phyloP scores from a whole-genome alignment of 495 filamentous ascomycete species.

The Parachaetomium inaequale region DNA sequence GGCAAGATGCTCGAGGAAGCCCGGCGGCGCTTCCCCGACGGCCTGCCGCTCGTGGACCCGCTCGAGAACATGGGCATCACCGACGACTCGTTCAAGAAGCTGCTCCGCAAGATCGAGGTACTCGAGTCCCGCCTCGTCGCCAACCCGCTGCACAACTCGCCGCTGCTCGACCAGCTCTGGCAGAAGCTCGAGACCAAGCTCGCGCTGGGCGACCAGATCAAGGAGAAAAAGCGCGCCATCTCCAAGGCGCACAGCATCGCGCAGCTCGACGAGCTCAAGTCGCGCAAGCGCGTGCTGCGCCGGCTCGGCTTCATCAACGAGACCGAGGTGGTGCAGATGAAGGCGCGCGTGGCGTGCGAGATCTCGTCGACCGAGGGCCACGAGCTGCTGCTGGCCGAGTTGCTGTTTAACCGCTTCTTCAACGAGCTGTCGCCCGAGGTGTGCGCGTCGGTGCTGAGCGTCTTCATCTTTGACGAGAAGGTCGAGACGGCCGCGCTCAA shows the following conservation, averaged over 20 bases:
- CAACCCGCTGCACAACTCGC: slow-evolving; percentile 87
- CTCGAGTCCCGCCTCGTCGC: slow-evolving; percentile 85
- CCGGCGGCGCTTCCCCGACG: slow-evolving; percentile 84
- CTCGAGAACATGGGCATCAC: slow-evolving; percentile 92
- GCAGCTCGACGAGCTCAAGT: slow-evolving; percentile 93
- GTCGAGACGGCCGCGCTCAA: slow-evolving; percentile 66
- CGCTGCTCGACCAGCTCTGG: slow-evolving; percentile 74
- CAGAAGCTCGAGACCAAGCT: slow-evolving; percentile 80
- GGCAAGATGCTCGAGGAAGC: slow-evolving; percentile 67
- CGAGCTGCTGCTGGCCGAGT: slow-evolving; percentile 84
- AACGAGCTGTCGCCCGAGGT: slow-evolving; percentile 88
- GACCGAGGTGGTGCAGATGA: slow-evolving; percentile 86
- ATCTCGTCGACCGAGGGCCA: slow-evolving; percentile 81
- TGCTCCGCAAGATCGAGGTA: slow-evolving; percentile 93
- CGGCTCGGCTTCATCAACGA: slow-evolving; percentile 96
- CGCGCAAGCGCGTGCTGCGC: slow-evolving; percentile 90
- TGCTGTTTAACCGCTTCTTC: slow-evolving; percentile 97
- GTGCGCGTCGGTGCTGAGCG: slow-evolving; percentile 77
- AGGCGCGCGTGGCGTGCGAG: slow-evolving; percentile 94
- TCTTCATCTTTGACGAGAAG: slow-evolving; percentile 97
- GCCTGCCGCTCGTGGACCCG: slow-evolving; percentile 80
- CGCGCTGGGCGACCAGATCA: slow-evolving; percentile 70
- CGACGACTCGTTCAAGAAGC: slow-evolving; percentile 88
- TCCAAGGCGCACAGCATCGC: slow-evolving; percentile 74
- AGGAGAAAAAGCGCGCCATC: slow-evolving; percentile 81